Evolutionary conservation across 176 grass and related monocot species (phyloP).

Genomic region (Ananas comosus): DNA sequence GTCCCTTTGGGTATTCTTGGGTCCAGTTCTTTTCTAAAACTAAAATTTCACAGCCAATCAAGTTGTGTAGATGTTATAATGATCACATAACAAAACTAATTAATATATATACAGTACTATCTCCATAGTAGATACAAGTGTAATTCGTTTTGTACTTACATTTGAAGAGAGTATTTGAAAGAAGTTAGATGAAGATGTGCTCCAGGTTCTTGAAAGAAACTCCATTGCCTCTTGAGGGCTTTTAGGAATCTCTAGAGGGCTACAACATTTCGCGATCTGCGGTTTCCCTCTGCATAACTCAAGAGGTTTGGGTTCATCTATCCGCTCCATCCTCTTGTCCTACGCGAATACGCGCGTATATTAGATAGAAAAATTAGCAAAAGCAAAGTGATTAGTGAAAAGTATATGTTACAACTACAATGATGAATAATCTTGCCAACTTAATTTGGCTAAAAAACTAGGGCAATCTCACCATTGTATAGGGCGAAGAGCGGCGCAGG

Average conservation of each 20-base stretch:
- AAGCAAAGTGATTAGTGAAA: too few species aligned
- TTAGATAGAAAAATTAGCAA: background rate
- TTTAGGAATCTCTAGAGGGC: conserved; percentile 37
- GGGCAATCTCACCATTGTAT: too few species aligned
- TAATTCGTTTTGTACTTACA: conserved; percentile 32
- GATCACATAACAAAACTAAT: too few species aligned
- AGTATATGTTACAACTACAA: too few species aligned
- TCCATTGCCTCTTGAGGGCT: conserved; percentile 63
- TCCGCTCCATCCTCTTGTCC: background rate
- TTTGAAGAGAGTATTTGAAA: conserved; percentile 80
- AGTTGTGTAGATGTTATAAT: too few species aligned
- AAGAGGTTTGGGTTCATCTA: background rate
- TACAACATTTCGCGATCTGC: conserved; percentile 27
- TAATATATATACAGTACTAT: background rate
- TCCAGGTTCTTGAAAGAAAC: conserved; percentile 91
- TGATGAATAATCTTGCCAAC: too few species aligned
- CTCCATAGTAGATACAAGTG: background rate
- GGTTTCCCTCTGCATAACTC: conserved; percentile 36
- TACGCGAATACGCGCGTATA: background rate
- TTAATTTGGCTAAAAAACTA: too few species aligned
- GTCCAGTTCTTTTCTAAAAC: too few species aligned
- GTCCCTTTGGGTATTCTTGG: too few species aligned
- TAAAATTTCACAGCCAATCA: too few species aligned
- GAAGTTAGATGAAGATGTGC: conserved; percentile 77
- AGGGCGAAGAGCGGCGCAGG: too few species aligned